Conservation (phyloP, 1,284 basidiomycete genomes). For the Apiotrichum gracile region DNA sequence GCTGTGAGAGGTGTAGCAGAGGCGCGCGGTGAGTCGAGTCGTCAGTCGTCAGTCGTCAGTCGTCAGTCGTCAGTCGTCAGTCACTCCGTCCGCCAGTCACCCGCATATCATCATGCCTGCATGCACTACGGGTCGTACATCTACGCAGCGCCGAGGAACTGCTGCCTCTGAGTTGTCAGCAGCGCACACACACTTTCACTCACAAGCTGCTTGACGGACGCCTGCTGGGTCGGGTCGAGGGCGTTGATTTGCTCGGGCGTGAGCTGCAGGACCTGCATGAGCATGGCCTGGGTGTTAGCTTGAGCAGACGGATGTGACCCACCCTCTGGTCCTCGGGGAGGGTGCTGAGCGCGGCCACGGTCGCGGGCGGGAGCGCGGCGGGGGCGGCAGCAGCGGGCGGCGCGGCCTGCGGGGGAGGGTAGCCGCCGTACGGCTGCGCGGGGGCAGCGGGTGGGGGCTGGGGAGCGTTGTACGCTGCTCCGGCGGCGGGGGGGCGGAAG, state of each 20-base stretch:
- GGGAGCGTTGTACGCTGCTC: slow-evolving; percentile 17
- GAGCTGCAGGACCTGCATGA: slow-evolving; percentile 78
- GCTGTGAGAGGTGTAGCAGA: too few relatives aligned
- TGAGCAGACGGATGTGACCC: not conserved
- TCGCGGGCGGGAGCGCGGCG: slow-evolving; percentile 32
- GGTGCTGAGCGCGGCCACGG: slow-evolving; percentile 35
- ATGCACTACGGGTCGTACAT: not conserved
- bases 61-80: too few relatives aligned
- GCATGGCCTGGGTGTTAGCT: slow-evolving; percentile 57
- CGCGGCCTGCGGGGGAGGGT: slow-evolving; percentile 12
- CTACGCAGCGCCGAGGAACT: slow-evolving; percentile 37
- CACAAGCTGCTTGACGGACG: slow-evolving; percentile 79
- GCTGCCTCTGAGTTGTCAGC: slow-evolving; percentile 32
- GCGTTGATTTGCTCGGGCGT: slow-evolving; percentile 81
- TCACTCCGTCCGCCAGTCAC: too few relatives aligned
- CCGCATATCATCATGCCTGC: not conserved
- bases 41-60: not conserved
- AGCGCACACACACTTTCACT: slow-evolving; percentile 29
- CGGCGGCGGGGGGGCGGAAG: slow-evolving; percentile 29
- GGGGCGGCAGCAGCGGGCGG: slow-evolving; percentile 24
- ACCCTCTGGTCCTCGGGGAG: slow-evolving; percentile 48
- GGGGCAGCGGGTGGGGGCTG: slow-evolving; percentile 22
- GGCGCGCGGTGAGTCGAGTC: not conserved
- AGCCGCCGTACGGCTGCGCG: slow-evolving; percentile 39
- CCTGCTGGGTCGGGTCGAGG: slow-evolving; percentile 72